Evolutionary conservation across 129 eudicot genomes (phyloP).

Genomic region (Sambucus nigra): DNA sequence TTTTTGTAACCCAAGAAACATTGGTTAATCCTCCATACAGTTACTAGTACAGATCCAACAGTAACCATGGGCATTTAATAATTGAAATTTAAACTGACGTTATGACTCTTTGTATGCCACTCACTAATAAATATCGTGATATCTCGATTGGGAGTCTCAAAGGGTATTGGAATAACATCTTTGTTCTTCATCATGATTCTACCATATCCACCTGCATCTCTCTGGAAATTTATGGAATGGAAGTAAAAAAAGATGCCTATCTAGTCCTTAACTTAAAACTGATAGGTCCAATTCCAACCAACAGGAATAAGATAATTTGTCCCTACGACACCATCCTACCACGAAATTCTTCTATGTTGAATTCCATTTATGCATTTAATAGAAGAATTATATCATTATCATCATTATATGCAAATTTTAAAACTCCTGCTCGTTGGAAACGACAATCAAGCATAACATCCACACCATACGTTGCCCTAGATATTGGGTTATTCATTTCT

Average conservation of each 20-base stretch:
- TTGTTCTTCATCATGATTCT: conserved; percentile 81
- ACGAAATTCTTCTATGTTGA: conserved; percentile 79
- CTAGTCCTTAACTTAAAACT: conserved; percentile 92
- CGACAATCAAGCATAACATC: no score
- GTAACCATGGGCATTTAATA: neutral
- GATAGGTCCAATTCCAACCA: conserved; percentile 98
- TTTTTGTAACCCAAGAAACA: conserved; percentile 40
- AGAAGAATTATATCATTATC: conserved; percentile 1
- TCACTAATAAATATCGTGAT: conserved; percentile 76
- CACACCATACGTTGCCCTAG: no score
- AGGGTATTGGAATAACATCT: conserved; percentile 83
- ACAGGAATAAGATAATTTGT: conserved; percentile 95
- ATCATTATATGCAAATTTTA: neutral
- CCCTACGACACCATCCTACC: conserved; percentile 98
- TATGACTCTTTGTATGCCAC: conserved; percentile 81
- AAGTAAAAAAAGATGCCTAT: conserved; percentile 96
- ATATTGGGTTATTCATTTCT: no score
- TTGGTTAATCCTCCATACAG: conserved; percentile 11
- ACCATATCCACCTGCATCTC: conserved; percentile 91
- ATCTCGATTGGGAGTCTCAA: conserved; percentile 88
- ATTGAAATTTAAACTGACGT: conserved; percentile 38
- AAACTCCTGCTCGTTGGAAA: neutral
- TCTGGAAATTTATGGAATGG: conserved; percentile 81
- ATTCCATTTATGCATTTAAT: conserved; percentile 71
- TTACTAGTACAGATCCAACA: neutral